These are phyloP conservation scores for Starmerella asiatica DNA, from an alignment of 805 yeast species.

Conservation along the genomic window DNA sequence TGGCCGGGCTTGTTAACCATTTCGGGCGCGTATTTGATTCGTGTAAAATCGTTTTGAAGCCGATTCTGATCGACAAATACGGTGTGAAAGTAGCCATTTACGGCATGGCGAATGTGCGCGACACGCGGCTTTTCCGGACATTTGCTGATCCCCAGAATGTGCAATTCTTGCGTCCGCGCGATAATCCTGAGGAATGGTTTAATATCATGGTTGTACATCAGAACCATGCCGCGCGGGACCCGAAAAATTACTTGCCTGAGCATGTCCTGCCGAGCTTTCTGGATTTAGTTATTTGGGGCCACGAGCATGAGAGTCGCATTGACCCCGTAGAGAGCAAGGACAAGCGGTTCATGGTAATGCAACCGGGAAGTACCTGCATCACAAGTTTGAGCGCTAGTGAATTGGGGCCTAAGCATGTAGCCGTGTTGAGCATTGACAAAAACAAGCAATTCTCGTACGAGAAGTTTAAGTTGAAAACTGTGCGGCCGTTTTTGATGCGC, in stretches of 20 bases:
- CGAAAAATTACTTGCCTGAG: constrained; percentile 68
- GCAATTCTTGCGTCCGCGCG: constrained; percentile 57
- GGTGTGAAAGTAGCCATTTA: constrained; percentile 68
- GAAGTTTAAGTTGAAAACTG: constrained; percentile 50
- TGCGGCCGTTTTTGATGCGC: constrained; percentile 70
- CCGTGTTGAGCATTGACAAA: constrained; percentile 46
- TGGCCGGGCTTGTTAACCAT: constrained; percentile 74
- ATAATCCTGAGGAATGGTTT: constrained; percentile 56
- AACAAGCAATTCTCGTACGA: constrained; percentile 44
- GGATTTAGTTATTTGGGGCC: constrained; percentile 90
- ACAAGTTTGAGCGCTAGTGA: constrained; percentile 84
- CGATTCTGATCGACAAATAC: constrained; percentile 74
- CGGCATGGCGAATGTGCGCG: constrained; percentile 79
- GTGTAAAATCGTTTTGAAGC: constrained; percentile 60
- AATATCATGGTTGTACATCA: constrained; percentile 81
- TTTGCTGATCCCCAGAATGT: constrained; percentile 73
- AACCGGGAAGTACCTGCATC: constrained; percentile 90
- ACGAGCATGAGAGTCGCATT: constrained; percentile 88
- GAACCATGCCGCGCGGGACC: constrained; percentile 68
- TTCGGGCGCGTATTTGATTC: constrained; percentile 71
- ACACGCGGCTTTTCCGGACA: constrained; percentile 71
- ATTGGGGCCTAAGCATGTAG: constrained; percentile 58
- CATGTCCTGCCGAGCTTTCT: constrained; percentile 65
- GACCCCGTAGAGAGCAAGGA: constrained; percentile 41
- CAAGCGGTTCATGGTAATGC: constrained; percentile 62